Evolutionary conservation across 2,329 filamentous ascomycete genomes (phyloP).

Genomic region (Neonectria punicea): DNA sequence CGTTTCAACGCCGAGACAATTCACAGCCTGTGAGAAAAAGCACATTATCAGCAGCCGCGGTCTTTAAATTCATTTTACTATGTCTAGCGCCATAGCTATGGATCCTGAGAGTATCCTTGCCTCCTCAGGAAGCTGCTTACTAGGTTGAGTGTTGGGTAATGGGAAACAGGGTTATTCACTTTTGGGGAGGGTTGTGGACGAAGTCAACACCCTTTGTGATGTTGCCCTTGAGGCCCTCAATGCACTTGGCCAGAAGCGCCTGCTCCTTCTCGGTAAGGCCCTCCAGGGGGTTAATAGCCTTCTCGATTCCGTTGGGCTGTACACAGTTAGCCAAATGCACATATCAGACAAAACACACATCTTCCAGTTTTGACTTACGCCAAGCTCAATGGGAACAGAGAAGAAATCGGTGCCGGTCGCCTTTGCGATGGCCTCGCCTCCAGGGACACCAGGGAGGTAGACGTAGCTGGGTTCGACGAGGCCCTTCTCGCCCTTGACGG

Average conservation of each 20-base stretch:
- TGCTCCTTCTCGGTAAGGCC: constrained; percentile 88
- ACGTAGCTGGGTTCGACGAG: constrained; percentile 96
- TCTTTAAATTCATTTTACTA: constrained; percentile 50
- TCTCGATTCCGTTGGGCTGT: constrained; percentile 85
- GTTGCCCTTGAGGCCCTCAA: constrained; percentile 87
- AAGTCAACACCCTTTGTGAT: constrained; percentile 95
- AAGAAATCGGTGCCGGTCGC: constrained; percentile 91
- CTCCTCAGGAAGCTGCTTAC: constrained; percentile 43
- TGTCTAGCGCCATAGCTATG: constrained; percentile 50
- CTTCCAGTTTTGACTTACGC: constrained; percentile 69
- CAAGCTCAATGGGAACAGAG: constrained; percentile 94
- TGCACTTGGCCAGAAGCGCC: constrained; percentile 80
- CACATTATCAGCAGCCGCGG: constrained; percentile 50
- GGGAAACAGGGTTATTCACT: constrained; percentile 67
- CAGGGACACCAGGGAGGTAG: constrained; percentile 90
- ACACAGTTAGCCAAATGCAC: constrained; percentile 44
- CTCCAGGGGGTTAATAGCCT: constrained; percentile 82
- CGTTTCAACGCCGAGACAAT: constrained; percentile 36
- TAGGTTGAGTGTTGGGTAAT: constrained; percentile 34
- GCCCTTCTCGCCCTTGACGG: constrained; percentile 87
- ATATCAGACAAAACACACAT: constrained; percentile 17
- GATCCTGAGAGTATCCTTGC: constrained; percentile 42
- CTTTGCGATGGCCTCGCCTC: constrained; percentile 87
- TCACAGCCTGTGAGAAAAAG: constrained; percentile 52
- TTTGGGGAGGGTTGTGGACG: constrained; percentile 86